Evolutionary conservation across 192 early-diverging fungal genomes (phyloP), one percentile per base, ranked within the genome.

Genomic region (Backusella sp.): DNA sequence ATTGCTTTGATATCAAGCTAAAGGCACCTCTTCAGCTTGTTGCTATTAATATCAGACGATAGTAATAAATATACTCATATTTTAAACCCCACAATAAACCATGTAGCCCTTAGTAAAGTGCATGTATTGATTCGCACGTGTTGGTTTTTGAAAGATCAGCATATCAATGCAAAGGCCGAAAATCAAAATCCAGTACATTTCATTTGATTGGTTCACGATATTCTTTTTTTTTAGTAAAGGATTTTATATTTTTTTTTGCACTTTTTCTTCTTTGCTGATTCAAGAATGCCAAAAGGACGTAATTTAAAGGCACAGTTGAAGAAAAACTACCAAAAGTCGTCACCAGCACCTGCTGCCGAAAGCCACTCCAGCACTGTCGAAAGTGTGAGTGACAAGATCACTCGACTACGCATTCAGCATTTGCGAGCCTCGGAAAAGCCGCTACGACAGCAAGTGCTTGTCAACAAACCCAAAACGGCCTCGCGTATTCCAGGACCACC

Each of bases 331-430:
- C 56, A 62, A 62, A 28, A 28, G 3, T 4, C 21, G 23, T 0
- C 56, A 9, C 1, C 56, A 21, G 14, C 11, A 3, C 7, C 56
- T 7, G 11, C 9, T 3, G n/a, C 21, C 9, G 56, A 62, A 23
- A 62, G 1, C 0, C 8, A 14, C 26, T 11, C 56, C 3, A 62
- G 8, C 23, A 59, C 53, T 4, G 53, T 62, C 0, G 56, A 62
- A 62, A 62, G 56, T 28, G 56, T 62, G 9, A 62, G 23, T 62
- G 56, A 62, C 56, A 62, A 62, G 56, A 62, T 62, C 56, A 62
- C 26, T 62, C 56, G 56, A 26, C 26, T 62, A 14, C 56, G 56
- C 8, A 62, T 62, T 62, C 23, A 62, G 12, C 56, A 62, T 28
- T 62, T 62, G 23, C 56, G 56, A 62, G 56, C 23, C 0, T 62